Conservation (phyloP, 2,329 filamentous ascomycete species). For the Clarireedia sp. region DNA sequence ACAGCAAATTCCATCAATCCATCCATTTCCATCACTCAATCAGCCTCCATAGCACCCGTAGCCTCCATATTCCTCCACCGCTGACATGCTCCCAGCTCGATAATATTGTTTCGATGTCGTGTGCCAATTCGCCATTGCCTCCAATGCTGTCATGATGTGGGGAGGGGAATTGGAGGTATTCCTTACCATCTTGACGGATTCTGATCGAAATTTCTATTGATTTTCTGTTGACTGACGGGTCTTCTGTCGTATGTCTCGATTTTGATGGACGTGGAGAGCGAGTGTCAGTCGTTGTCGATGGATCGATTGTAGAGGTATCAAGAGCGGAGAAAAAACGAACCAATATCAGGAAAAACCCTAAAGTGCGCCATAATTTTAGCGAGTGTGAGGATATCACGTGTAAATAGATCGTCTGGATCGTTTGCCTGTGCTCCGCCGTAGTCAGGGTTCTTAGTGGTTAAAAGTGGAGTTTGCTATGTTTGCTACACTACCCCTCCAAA, state of each 20-base stretch:
- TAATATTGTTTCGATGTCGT: slow-evolving; percentile 20
- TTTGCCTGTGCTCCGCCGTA: too few relatives aligned
- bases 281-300: slow-evolving; percentile 31
- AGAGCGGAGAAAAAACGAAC: slow-evolving; percentile 11
- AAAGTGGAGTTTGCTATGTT: background rate
- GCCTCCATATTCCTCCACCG: slow-evolving; percentile 4
- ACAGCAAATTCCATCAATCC: slow-evolving; percentile 20
- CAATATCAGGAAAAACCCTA: slow-evolving; percentile 10
- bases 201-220: slow-evolving; percentile 32
- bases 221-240: slow-evolving; percentile 28
- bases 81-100: slow-evolving; percentile 9
- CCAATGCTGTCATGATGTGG: background rate
- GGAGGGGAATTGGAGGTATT: slow-evolving; percentile 13
- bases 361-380: slow-evolving; percentile 11
- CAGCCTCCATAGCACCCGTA: slow-evolving; percentile 7
- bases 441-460: background rate
- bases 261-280: slow-evolving; percentile 30
- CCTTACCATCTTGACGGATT: slow-evolving; percentile 65
- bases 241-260: slow-evolving; percentile 26
- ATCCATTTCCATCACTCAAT: slow-evolving; percentile 10
- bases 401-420: background rate
- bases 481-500: background rate
- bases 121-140: slow-evolving; percentile 23
- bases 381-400: slow-evolving; percentile 13
- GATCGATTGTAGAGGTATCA: slow-evolving; percentile 12